phyloP scores from a whole-genome alignment of 23 red algal species.

The Gracilaria domingensis region DNA sequence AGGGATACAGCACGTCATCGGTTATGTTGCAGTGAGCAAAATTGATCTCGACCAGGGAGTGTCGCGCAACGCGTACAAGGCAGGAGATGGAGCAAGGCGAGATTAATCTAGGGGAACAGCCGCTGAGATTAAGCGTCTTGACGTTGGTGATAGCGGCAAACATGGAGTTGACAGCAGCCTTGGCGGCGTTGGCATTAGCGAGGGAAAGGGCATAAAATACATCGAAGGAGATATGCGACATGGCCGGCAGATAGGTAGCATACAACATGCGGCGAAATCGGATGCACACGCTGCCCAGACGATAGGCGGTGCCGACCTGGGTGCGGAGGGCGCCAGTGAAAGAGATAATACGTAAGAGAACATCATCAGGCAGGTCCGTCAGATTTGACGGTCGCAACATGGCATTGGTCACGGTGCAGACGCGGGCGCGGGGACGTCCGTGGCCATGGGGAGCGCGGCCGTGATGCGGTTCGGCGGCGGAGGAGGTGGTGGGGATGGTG shows the following conservation, averaged over 20 bases:
- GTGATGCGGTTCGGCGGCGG: too few relatives aligned
- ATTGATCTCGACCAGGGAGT: neutral
- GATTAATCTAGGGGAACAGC: neutral
- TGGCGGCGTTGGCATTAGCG: neutral
- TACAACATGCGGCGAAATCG: neutral
- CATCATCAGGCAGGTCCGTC: slow-evolving; percentile 7
- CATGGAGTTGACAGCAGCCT: neutral
- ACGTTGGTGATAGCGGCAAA: slow-evolving; percentile 10
- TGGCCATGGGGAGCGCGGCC: too few relatives aligned
- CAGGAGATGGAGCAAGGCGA: neutral
- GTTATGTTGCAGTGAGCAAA: slow-evolving; percentile 2
- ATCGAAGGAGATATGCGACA: neutral
- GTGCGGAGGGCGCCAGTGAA: neutral
- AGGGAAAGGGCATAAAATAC: neutral
- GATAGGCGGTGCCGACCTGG: neutral
- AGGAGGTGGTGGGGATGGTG: too few relatives aligned
- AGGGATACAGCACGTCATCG: slow-evolving; percentile 16
- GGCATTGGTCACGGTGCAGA: too few relatives aligned
- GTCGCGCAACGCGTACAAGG: neutral
- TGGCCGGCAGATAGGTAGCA: neutral
- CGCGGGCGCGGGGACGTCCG: too few relatives aligned
- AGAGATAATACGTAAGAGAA: slow-evolving; percentile 30
- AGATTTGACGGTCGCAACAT: too few relatives aligned
- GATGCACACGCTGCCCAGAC: neutral
- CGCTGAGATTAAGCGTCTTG: neutral